phyloP scores from a whole-genome alignment of 2,329 filamentous ascomycete genomes.

The Fusarium sp. region DNA sequence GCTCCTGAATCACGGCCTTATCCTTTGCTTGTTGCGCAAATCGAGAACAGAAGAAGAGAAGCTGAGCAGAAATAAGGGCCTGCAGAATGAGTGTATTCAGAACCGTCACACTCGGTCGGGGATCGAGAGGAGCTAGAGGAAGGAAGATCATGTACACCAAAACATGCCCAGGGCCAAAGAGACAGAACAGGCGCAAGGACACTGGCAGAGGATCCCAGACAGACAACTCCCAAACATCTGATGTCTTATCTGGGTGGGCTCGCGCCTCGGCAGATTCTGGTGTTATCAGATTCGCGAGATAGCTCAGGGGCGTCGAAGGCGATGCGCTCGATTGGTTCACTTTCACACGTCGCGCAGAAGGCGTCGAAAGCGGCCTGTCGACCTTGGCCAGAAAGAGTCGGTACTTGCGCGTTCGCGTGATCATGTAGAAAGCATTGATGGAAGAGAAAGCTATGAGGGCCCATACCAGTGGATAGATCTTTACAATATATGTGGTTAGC shows the following conservation, averaged over 20 bases:
- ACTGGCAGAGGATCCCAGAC: constrained; percentile 94
- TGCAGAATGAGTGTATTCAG: constrained; percentile 84
- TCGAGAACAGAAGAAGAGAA: constrained; percentile 75
- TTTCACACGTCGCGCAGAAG: constrained; percentile 86
- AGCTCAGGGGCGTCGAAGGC: constrained; percentile 79
- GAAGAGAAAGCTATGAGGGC: constrained; percentile 72
- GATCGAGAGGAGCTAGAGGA: constrained; percentile 78
- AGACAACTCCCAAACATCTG: constrained; percentile 93
- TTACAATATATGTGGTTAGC: constrained; percentile 21
- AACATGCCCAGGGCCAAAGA: constrained; percentile 95
- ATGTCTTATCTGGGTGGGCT: constrained; percentile 81
- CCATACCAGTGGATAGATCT: constrained; percentile 79
- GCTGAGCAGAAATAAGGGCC: constrained; percentile 77
- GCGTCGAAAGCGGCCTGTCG: constrained; percentile 78
- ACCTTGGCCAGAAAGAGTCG: constrained; percentile 89
- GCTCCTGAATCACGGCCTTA: constrained; percentile 82
- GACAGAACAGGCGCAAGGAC: constrained; percentile 81
- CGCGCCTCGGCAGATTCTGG: constrained; percentile 79
- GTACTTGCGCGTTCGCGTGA: constrained; percentile 84
- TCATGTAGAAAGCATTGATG: constrained; percentile 82
- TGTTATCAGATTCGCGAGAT: constrained; percentile 74
- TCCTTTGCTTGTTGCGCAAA: constrained; percentile 91
- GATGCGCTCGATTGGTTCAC: constrained; percentile 76
- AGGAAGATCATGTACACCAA: constrained; percentile 89
- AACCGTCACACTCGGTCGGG: constrained; percentile 84